Conservation (phyloP, 2,329 filamentous ascomycete genomes). For the Penicillium sp. region DNA sequence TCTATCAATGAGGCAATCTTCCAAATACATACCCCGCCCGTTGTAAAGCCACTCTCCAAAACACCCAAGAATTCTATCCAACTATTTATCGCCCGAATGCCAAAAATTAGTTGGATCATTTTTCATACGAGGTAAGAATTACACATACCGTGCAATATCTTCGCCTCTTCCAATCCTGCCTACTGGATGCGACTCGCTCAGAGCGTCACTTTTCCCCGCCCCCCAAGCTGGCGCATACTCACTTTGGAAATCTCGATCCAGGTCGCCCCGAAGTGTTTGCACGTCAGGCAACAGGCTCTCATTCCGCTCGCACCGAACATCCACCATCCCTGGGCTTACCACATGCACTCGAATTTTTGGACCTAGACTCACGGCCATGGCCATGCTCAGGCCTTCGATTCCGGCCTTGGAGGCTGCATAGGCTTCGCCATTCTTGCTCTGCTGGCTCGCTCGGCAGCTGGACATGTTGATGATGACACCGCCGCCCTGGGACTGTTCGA, state of each 20-base stretch:
- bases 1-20: background rate
- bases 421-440: slow-evolving; percentile 10
- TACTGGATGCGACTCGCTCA: slow-evolving; percentile 7
- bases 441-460: slow-evolving; percentile 10
- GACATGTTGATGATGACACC: slow-evolving; percentile 13
- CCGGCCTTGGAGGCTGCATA: slow-evolving; percentile 11
- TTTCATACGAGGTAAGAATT: background rate
- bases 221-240: slow-evolving; percentile 12
- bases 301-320: slow-evolving; percentile 12
- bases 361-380: slow-evolving; percentile 10
- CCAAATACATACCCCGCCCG: slow-evolving; percentile 8
- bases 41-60: slow-evolving; percentile 10
- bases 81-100: background rate
- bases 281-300: slow-evolving; percentile 1
- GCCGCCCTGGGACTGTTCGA: slow-evolving; percentile 5
- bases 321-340: slow-evolving; percentile 10
- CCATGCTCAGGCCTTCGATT: slow-evolving; percentile 11
- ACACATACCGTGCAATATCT: slow-evolving; percentile 10
- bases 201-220: slow-evolving; percentile 3
- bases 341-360: slow-evolving; percentile 9
- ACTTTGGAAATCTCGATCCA: slow-evolving; percentile 10
- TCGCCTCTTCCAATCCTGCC: slow-evolving; percentile 13
- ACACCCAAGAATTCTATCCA: slow-evolving; percentile 12
- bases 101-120: background rate
- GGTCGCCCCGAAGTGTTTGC: slow-evolving; percentile 1